Conservation (phyloP, 2,329 filamentous ascomycete genomes). For the Sclerotinia trifoliorum region DNA sequence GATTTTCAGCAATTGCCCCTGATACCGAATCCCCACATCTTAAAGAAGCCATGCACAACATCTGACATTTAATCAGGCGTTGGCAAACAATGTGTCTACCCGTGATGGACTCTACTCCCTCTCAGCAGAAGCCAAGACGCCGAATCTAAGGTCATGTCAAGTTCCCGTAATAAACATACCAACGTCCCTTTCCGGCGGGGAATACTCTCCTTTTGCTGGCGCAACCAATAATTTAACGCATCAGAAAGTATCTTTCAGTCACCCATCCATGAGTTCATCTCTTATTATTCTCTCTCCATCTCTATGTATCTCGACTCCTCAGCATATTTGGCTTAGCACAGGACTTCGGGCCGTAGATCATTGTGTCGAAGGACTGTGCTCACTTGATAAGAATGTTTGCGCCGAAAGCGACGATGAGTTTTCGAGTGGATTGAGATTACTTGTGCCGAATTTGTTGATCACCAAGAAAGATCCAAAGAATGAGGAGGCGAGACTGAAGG, state of each 20-base stretch:
- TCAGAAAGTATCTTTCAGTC: constrained; percentile 33
- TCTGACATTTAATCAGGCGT: constrained; percentile 25
- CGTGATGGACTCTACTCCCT: constrained; percentile 27
- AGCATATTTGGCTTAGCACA: constrained; percentile 55
- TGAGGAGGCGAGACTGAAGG: constrained; percentile 28
- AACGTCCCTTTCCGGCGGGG: constrained; percentile 45
- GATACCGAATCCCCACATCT: neutral
- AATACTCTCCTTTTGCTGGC: constrained; percentile 44
- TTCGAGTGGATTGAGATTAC: constrained; percentile 28
- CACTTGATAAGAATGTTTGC: constrained; percentile 34
- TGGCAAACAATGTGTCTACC: constrained; percentile 32
- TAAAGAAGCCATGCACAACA: neutral
- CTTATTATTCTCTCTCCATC: constrained; percentile 58
- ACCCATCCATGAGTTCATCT: constrained; percentile 45
- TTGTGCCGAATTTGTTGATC: constrained; percentile 34
- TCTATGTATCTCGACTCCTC: constrained; percentile 51
- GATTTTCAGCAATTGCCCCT: neutral
- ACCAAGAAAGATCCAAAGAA: constrained; percentile 29
- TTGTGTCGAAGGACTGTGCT: constrained; percentile 55
- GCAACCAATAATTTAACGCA: constrained; percentile 40
- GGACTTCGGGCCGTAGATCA: constrained; percentile 58
- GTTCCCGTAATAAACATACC: constrained; percentile 44
- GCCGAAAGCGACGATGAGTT: constrained; percentile 29
- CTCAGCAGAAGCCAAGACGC: constrained; percentile 19
- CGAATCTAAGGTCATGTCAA: constrained; percentile 27